Evolutionary conservation across 495 filamentous ascomycete species (phyloP).

Genomic region (Tetracladium marchalianum): DNA sequence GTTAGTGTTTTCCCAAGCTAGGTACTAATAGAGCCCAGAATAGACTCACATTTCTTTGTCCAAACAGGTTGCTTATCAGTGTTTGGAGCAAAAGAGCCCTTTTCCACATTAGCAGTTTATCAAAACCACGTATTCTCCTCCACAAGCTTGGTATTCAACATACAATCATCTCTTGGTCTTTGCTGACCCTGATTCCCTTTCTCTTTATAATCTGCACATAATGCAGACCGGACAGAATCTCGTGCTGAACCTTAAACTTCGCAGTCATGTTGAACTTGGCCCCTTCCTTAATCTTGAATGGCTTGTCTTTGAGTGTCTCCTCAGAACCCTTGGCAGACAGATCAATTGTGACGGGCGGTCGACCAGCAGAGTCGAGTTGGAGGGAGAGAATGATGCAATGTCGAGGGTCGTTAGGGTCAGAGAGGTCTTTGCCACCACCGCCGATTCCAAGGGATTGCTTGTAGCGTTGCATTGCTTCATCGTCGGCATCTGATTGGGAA

Average conservation of each 20-base stretch:
- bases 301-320: slow-evolving; percentile 65
- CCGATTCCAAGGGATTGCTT: slow-evolving; percentile 90
- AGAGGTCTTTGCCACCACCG: slow-evolving; percentile 40
- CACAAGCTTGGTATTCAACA: slow-evolving; percentile 23
- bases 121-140: not conserved
- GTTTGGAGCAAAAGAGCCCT: slow-evolving; percentile 83
- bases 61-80: slow-evolving; percentile 75
- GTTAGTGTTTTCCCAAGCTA: not conserved
- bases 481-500: slow-evolving; percentile 44
- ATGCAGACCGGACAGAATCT: slow-evolving; percentile 87
- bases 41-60: slow-evolving; percentile 76
- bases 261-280: slow-evolving; percentile 86
- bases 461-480: slow-evolving; percentile 93
- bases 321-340: slow-evolving; percentile 55
- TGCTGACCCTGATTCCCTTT: slow-evolving; percentile 72
- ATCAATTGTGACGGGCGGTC: slow-evolving; percentile 76
- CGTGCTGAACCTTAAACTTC: slow-evolving; percentile 88
- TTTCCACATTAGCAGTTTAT: slow-evolving; percentile 7
- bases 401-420: slow-evolving; percentile 67
- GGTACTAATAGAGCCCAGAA: not conserved
- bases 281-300: slow-evolving; percentile 96
- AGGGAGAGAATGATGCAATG: slow-evolving; percentile 86
- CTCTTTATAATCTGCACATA: slow-evolving; percentile 90
- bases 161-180: slow-evolving; percentile 95
- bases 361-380: slow-evolving; percentile 69